A percentile compares a stretch with the other conserved stretches of the same genome.
Evolutionary conservation across 2,329 filamentous ascomycete genomes (phyloP).

Genomic region (Arthroderma sp.): DNA sequence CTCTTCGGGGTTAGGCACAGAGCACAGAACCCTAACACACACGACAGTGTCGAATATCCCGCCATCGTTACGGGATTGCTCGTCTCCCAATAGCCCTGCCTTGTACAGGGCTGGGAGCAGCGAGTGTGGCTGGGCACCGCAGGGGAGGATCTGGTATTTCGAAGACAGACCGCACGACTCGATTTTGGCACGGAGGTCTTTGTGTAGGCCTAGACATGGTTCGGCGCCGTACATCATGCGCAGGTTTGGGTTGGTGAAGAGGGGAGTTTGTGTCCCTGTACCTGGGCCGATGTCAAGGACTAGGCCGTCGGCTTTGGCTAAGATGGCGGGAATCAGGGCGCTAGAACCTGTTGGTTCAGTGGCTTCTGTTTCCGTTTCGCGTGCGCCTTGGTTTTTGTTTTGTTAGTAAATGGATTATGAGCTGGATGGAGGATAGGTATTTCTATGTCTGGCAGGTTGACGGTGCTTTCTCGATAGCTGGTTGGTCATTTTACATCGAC

Average conservation of each 20-base stretch:
- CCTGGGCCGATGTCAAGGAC: constrained; percentile 42
- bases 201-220: constrained; percentile 37
- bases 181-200: constrained; percentile 29
- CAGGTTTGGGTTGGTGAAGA: constrained; percentile 32
- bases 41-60: constrained; percentile 43
- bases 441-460: no score
- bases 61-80: constrained; percentile 1
- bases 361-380: background rate
- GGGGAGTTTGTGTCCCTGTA: constrained; percentile 37
- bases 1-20: constrained; percentile 35
- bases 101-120: constrained; percentile 34
- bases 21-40: constrained; percentile 42
- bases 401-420: no score
- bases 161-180: constrained; percentile 28
- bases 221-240: constrained; percentile 42
- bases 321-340: constrained; percentile 28
- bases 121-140: constrained; percentile 34
- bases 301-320: constrained; percentile 27
- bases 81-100: constrained; percentile 25
- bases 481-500: no score
- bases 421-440: no score
- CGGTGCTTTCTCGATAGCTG: no score
- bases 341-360: constrained; percentile 18
- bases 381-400: background rate
- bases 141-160: constrained; percentile 39